Percentiles rank a stretch among this genome's conserved stretches.
Evolutionary conservation across 352 stramenopile genomes (phyloP).

Genomic region (Phytopythium oedochilum): DNA sequence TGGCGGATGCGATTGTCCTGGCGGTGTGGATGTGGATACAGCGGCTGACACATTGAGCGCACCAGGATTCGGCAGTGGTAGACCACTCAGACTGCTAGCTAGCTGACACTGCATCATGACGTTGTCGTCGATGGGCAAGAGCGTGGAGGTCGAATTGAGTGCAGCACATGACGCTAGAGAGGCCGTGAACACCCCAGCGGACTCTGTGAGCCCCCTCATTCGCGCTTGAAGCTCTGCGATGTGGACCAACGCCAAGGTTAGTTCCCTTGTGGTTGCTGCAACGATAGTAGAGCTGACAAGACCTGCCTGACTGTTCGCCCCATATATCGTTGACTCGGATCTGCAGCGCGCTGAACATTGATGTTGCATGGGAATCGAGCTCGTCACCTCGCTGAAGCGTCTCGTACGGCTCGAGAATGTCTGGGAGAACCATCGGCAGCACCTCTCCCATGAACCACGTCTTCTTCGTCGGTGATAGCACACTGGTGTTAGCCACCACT

Average conservation of each 20-base stretch:
- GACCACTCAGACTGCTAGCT: not conserved
- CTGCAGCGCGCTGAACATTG: slow-evolving; percentile 28
- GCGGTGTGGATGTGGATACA: slow-evolving; percentile 11
- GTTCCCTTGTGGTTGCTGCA: not conserved
- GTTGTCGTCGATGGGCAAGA: not conserved
- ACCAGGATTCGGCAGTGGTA: not conserved
- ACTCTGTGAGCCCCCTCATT: not conserved
- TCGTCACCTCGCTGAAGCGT: slow-evolving; percentile 16
- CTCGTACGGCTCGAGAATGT: slow-evolving; percentile 19
- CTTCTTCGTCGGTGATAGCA: slow-evolving; percentile 6
- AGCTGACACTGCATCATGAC: not conserved
- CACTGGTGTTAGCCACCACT: not conserved
- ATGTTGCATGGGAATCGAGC: slow-evolving; percentile 20
- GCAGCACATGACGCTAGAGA: not conserved
- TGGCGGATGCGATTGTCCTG: not conserved
- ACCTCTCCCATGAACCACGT: slow-evolving; percentile 14
- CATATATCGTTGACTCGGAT: slow-evolving; percentile 19
- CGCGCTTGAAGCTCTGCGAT: not conserved
- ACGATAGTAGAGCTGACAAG: not conserved
- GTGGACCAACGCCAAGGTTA: not conserved
- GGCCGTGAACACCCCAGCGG: no score
- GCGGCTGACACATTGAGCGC: not conserved
- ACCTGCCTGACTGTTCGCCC: not conserved
- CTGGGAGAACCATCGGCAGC: not conserved
- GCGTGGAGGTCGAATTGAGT: not conserved